Percentiles rank a stretch among this genome's conserved stretches.
Evolutionary conservation across 1,139 yeast genomes (phyloP).

Genomic region (Kurtzmaniella natalensis): DNA sequence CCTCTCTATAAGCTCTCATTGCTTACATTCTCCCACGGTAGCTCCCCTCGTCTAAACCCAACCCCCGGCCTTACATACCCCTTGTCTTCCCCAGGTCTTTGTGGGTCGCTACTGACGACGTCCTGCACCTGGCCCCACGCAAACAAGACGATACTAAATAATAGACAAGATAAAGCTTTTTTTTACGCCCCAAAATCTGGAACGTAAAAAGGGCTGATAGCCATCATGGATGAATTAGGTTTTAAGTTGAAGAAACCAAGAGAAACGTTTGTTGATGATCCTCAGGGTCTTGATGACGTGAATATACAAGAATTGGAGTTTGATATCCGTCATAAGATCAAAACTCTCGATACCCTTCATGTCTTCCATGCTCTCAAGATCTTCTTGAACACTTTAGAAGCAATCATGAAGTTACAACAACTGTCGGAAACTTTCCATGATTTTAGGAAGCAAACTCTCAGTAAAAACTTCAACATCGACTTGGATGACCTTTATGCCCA

Average conservation of each 20-base stretch:
- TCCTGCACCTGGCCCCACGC: too few relatives aligned
- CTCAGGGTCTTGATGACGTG: constrained; percentile 31
- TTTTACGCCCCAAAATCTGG: too few relatives aligned
- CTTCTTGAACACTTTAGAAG: constrained; percentile 26
- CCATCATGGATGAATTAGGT: constrained; percentile 14
- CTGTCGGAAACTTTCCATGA: constrained; percentile 20
- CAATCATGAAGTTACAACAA: constrained; percentile 29
- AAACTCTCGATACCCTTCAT: constrained; percentile 33
- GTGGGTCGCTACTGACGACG: too few relatives aligned
- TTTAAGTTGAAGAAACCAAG: constrained; percentile 36
- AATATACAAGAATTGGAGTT: constrained; percentile 31
- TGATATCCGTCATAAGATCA: constrained; percentile 27
- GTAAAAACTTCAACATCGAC: constrained; percentile 18
- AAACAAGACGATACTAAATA: too few relatives aligned
- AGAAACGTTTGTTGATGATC: constrained; percentile 44
- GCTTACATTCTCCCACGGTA: too few relatives aligned
- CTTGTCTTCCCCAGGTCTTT: too few relatives aligned
- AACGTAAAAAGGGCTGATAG: too few relatives aligned
- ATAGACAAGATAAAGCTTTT: too few relatives aligned
- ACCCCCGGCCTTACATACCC: too few relatives aligned
- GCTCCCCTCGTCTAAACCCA: too few relatives aligned
- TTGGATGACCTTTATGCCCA: too few relatives aligned
- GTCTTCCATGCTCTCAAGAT: constrained; percentile 34
- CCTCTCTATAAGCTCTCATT: too few relatives aligned
- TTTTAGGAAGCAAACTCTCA: constrained; percentile 25